A percentile compares a stretch with the other conserved stretches of the same genome.
These are phyloP conservation scores for Candida neerlandica DNA, from an alignment of 1,139 yeast species.

Conservation along the genomic window DNA sequence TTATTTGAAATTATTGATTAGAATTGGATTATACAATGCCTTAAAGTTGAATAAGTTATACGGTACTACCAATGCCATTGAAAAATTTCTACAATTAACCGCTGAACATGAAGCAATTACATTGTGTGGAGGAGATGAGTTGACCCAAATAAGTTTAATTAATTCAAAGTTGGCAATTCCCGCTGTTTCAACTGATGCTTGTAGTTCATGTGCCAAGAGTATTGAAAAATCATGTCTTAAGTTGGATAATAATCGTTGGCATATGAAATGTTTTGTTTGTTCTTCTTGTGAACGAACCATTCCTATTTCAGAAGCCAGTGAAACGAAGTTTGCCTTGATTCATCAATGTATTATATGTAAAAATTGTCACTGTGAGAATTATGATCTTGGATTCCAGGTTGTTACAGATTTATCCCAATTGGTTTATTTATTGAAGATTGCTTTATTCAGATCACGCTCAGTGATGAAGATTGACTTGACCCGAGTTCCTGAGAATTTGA, in stretches of 20 bases:
- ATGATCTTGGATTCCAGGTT: constrained; percentile 57
- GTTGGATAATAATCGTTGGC: constrained; percentile 76
- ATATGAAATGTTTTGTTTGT: constrained; percentile 70
- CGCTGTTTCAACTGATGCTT: constrained; percentile 73
- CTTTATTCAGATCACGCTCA: constrained; percentile 74
- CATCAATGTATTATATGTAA: constrained; percentile 52
- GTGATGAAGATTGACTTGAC: constrained; percentile 49
- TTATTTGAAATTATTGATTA: constrained; percentile 78
- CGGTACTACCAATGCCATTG: constrained; percentile 63
- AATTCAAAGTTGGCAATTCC: constrained; percentile 48
- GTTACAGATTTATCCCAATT: constrained; percentile 75
- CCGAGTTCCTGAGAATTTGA: constrained; percentile 4
- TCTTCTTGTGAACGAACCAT: constrained; percentile 49
- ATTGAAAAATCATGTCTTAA: constrained; percentile 81
- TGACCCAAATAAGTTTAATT: constrained; percentile 23
- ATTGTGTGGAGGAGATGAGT: constrained; percentile 12
- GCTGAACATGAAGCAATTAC: constrained; percentile 15
- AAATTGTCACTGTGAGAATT: constrained; percentile 41
- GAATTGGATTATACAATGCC: constrained; percentile 79
- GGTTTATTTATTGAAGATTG: constrained; percentile 77
- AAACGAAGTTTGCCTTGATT: constrained; percentile 27
- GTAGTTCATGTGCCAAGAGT: constrained; percentile 69
- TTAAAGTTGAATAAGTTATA: constrained; percentile 63
- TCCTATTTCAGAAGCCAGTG: constrained; percentile 31
- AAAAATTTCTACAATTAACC: constrained; percentile 55